A percentile compares a stretch with the other conserved stretches of the same genome.
Evolutionary conservation across 352 stramenopile species (phyloP).

Genomic region (Phytophthora parvispora): DNA sequence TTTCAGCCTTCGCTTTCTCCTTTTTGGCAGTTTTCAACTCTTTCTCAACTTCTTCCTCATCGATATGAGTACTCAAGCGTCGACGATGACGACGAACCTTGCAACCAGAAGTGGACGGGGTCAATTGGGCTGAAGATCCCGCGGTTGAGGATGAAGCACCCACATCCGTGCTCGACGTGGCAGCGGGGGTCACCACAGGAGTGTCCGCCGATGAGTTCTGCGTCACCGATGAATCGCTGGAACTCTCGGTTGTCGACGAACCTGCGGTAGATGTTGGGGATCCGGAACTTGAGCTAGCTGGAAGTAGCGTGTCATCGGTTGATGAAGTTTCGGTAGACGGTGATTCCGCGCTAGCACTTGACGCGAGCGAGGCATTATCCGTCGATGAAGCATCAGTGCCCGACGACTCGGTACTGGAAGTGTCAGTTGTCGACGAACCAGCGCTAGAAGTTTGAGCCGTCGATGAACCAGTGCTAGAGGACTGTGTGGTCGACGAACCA

Average conservation of each 20-base stretch:
- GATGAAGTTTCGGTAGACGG: not conserved
- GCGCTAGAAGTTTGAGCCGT: not conserved
- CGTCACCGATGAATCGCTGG: constrained; percentile 12
- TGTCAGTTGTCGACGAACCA: not conserved
- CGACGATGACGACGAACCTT: constrained; percentile 25
- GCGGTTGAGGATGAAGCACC: constrained; percentile 17
- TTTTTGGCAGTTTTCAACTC: constrained; percentile 34
- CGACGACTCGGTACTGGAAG: not conserved
- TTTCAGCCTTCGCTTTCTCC: constrained; percentile 17
- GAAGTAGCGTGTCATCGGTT: not conserved
- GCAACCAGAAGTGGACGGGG: constrained; percentile 29
- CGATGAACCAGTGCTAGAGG: constrained; percentile 7
- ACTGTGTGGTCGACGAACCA: constrained; percentile 1
- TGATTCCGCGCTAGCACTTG: constrained; percentile 6
- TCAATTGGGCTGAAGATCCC: constrained; percentile 13
- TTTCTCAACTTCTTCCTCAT: constrained; percentile 33
- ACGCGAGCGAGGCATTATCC: not conserved
- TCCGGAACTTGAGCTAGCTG: constrained; percentile 12
- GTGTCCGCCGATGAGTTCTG: constrained; percentile 6
- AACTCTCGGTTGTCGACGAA: constrained; percentile 13
- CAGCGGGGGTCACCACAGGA: constrained; percentile 7
- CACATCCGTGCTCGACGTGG: constrained; percentile 14
- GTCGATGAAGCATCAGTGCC: not conserved
- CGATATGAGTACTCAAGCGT: constrained; percentile 21
- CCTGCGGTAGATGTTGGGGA: not conserved